Conservation (phyloP, 2,329 filamentous ascomycete genomes). For the Parascedosporium putredinis region DNA sequence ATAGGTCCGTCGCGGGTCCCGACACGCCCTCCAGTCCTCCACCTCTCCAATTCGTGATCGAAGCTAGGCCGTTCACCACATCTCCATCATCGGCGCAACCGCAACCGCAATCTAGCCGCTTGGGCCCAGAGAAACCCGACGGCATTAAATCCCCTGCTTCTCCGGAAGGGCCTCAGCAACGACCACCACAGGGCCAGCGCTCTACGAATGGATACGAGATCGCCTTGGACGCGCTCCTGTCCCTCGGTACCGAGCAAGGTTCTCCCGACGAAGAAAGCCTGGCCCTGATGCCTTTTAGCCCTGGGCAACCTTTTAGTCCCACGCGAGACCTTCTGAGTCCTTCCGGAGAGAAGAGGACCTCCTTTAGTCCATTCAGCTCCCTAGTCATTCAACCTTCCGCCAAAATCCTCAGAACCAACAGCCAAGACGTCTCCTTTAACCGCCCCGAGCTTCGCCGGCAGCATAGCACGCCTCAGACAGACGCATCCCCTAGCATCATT, state of each 20-base stretch:
- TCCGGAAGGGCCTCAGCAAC: not conserved
- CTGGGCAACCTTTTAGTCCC: not conserved
- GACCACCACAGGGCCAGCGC: not conserved
- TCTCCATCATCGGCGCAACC: not conserved
- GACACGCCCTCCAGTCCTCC: not conserved
- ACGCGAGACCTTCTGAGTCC: too few relatives aligned
- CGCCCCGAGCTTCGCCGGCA: not conserved
- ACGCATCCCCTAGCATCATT: not conserved
- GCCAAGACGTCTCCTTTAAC: not conserved
- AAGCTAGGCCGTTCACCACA: not conserved
- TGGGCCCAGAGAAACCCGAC: slow-evolving; percentile 5
- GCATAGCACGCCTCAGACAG: not conserved
- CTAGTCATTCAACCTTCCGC: not conserved
- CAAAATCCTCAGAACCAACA: not conserved
- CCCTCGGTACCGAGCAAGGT: slow-evolving; percentile 19
- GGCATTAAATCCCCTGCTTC: not conserved
- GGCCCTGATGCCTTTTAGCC: not conserved
- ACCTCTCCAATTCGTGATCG: not conserved
- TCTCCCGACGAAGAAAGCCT: not conserved
- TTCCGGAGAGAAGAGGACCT: not conserved
- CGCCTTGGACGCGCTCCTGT: slow-evolving; percentile 22
- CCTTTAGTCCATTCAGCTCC: not conserved
- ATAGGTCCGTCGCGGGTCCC: slow-evolving; percentile 3
- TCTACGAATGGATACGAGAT: slow-evolving; percentile 17
- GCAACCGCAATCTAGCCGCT: not conserved